A percentile compares a stretch with the other conserved stretches of the same genome.
These are phyloP conservation scores for Beauveria caledonica DNA, from an alignment of 2,329 filamentous ascomycete species.

Conservation along the genomic window DNA sequence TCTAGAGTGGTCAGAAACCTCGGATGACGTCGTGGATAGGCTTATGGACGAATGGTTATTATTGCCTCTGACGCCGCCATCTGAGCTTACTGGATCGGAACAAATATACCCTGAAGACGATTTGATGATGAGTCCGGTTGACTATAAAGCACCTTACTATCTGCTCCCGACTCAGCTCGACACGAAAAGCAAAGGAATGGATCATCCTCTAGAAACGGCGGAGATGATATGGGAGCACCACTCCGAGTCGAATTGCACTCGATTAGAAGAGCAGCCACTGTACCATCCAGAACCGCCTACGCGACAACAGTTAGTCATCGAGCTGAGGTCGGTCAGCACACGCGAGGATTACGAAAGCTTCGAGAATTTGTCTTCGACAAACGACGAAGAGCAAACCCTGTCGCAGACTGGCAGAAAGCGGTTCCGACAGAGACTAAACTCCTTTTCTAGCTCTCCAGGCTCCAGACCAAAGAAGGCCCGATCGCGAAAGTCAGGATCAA, in stretches of 20 bases:
- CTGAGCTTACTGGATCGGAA: background rate
- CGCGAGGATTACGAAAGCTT: background rate
- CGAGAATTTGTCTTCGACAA: background rate
- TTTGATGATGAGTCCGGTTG: background rate
- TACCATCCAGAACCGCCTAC: background rate
- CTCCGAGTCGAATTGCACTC: background rate
- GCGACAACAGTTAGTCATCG: background rate
- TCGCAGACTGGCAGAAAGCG: too few species aligned
- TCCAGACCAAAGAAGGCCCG: background rate
- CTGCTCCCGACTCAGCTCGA: background rate
- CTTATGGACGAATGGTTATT: too few species aligned
- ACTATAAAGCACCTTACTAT: background rate
- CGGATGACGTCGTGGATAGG: too few species aligned
- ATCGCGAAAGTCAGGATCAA: background rate
- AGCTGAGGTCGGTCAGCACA: background rate
- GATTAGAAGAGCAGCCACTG: background rate
- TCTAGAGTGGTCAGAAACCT: too few species aligned
- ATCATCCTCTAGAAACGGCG: background rate
- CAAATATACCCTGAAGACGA: background rate
- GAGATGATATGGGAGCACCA: background rate
- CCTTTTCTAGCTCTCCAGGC: too few species aligned
- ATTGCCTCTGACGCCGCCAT: too few species aligned
- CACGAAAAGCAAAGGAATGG: background rate
- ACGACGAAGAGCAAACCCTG: background rate
- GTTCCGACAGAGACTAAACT: constrained; percentile 8